Conservation (phyloP, 2,329 filamentous ascomycete species). For the Chrysoporthe puriensis region DNA sequence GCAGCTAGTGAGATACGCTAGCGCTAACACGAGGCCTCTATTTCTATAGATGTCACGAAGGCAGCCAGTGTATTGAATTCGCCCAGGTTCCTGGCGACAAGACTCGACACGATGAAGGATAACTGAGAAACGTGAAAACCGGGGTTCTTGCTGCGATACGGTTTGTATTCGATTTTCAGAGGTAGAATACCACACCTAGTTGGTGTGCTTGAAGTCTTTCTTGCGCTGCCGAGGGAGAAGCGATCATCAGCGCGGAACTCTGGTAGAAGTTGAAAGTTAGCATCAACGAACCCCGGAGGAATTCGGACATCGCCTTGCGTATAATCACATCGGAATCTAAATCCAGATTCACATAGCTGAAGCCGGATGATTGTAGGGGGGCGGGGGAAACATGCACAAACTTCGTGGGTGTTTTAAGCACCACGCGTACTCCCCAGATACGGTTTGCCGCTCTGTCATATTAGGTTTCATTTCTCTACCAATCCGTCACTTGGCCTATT, state of each 20-base stretch:
- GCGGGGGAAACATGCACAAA: background rate
- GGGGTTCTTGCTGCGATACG: too few relatives aligned
- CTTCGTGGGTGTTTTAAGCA: background rate
- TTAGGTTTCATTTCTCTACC: background rate
- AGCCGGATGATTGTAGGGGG: too few relatives aligned
- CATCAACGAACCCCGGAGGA: background rate
- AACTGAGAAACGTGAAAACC: too few relatives aligned
- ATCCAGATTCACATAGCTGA: background rate
- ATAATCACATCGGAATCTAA: background rate
- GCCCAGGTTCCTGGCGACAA: too few relatives aligned
- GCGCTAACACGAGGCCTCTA: too few relatives aligned
- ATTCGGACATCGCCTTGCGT: background rate
- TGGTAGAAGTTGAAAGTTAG: background rate
- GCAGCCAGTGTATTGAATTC: too few relatives aligned
- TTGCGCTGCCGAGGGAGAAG: background rate
- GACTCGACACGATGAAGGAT: too few relatives aligned
- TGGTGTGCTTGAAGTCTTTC: too few relatives aligned
- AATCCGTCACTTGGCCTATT: background rate
- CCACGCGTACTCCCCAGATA: background rate
- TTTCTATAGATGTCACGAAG: too few relatives aligned
- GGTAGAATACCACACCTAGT: too few relatives aligned
- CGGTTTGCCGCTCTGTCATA: background rate
- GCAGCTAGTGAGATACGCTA: too few relatives aligned
- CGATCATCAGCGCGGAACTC: background rate
- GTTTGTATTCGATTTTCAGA: too few relatives aligned